A percentile compares a stretch with the other conserved stretches of the same genome.
These are phyloP conservation scores for Astrothelium macrocarpum DNA, from an alignment of 495 filamentous ascomycete genomes.

Conservation along the genomic window DNA sequence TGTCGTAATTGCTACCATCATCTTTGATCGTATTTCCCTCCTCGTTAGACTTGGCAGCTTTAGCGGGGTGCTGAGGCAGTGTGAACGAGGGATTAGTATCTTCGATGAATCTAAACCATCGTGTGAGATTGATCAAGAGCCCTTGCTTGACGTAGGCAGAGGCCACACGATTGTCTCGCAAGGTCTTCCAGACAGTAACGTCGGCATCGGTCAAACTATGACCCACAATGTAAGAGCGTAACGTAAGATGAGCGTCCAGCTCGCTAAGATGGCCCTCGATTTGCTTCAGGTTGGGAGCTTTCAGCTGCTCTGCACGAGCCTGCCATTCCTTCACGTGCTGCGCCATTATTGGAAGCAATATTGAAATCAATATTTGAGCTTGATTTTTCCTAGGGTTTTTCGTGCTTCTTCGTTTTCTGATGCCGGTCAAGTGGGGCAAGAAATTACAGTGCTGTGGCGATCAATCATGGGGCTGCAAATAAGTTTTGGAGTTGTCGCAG, in stretches of 20 bases:
- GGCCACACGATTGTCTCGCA: constrained; percentile 80
- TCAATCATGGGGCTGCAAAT: no score
- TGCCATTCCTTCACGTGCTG: constrained; percentile 44
- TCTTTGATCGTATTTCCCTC: constrained; percentile 49
- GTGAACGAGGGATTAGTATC: constrained; percentile 48
- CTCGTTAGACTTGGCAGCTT: constrained; percentile 45
- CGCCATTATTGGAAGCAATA: constrained; percentile 4
- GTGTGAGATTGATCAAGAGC: constrained; percentile 62
- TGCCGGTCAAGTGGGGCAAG: background rate
- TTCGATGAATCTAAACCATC: constrained; percentile 87
- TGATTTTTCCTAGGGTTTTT: background rate
- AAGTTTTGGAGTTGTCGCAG: constrained; percentile 4
- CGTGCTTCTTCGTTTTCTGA: background rate
- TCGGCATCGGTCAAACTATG: constrained; percentile 73
- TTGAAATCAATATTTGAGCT: background rate
- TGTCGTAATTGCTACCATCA: constrained; percentile 81
- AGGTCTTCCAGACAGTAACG: constrained; percentile 70
- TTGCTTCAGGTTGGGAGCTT: constrained; percentile 63
- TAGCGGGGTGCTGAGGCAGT: constrained; percentile 18
- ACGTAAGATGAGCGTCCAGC: constrained; percentile 75
- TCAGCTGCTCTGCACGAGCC: constrained; percentile 41
- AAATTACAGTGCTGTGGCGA: constrained; percentile 6
- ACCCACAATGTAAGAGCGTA: constrained; percentile 78
- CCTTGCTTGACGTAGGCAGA: constrained; percentile 70
- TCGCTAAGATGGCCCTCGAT: constrained; percentile 65